These are phyloP conservation scores for Pythium phragmiticola DNA, from an alignment of 352 stramenopile species.

Conservation along the genomic window DNA sequence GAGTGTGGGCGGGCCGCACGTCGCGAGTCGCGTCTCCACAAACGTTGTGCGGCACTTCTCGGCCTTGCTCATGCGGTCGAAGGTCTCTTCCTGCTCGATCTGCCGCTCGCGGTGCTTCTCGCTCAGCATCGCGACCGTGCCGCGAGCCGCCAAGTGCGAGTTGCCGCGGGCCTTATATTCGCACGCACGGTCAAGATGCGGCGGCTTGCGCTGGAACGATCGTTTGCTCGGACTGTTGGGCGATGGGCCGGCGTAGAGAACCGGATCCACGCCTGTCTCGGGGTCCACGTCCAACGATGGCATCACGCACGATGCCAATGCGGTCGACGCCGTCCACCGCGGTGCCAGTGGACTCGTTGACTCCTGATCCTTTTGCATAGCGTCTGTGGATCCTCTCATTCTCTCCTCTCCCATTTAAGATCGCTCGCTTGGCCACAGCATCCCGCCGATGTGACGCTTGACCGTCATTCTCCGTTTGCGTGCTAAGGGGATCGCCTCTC, in stretches of 20 bases:
- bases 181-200: conserved; percentile 45
- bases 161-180: conserved; percentile 45
- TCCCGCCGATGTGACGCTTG: neutral
- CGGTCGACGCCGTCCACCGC: conserved; percentile 3
- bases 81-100: conserved; percentile 52
- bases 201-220: conserved; percentile 56
- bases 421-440: neutral
- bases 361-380: neutral
- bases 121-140: conserved; percentile 45
- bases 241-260: conserved; percentile 42
- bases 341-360: neutral
- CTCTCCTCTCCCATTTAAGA: neutral
- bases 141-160: conserved; percentile 48
- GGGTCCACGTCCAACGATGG: conserved; percentile 30
- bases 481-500: neutral
- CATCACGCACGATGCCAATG: conserved; percentile 24
- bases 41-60: conserved; percentile 53
- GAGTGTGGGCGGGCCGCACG: conserved; percentile 57
- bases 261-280: conserved; percentile 34
- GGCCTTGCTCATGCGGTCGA: conserved; percentile 35
- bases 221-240: conserved; percentile 1
- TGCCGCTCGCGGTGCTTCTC: conserved; percentile 51
- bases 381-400: neutral
- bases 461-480: conserved; percentile 1
- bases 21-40: conserved; percentile 57